phyloP scores from a whole-genome alignment of 768 basidiomycete genomes.

The Naematelia aurantialba region DNA sequence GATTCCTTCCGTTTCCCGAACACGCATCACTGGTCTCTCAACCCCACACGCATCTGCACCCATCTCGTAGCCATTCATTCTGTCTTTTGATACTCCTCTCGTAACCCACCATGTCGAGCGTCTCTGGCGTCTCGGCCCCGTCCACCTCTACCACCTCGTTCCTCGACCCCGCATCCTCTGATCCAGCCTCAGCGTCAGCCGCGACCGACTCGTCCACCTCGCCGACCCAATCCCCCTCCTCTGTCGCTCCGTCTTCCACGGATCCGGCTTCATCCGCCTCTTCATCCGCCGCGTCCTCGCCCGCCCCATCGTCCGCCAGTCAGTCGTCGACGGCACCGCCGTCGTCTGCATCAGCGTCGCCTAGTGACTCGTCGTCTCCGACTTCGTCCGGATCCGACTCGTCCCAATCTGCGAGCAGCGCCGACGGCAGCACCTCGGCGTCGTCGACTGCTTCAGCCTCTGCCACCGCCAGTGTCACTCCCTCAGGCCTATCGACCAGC shows the following conservation, averaged over 20 bases:
- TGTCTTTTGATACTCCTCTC: too few relatives aligned
- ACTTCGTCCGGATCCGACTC: too few relatives aligned
- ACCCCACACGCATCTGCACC: too few relatives aligned
- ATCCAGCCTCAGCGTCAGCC: neutral
- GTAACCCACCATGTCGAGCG: too few relatives aligned
- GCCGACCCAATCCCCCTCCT: neutral
- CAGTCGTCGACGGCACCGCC: constrained; percentile 3
- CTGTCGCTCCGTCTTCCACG: neutral
- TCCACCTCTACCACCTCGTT: too few relatives aligned
- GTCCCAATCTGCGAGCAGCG: neutral
- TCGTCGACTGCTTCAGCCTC: constrained; percentile 3
- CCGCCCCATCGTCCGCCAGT: neutral
- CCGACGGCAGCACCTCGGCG: constrained; percentile 2
- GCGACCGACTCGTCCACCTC: neutral
- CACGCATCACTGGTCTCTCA: too few relatives aligned
- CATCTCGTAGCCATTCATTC: too few relatives aligned
- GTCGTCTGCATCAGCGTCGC: neutral
- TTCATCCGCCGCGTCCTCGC: constrained; percentile 7
- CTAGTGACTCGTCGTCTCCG: too few relatives aligned
- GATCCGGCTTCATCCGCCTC: neutral
- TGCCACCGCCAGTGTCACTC: constrained; percentile 4
- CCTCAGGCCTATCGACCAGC: neutral
- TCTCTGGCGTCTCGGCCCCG: too few relatives aligned
- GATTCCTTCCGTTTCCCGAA: too few relatives aligned
- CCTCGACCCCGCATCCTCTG: neutral